These are phyloP conservation scores for Coffea humblotiana DNA, from an alignment of 305 asterid genomes.

Conservation along the genomic window DNA sequence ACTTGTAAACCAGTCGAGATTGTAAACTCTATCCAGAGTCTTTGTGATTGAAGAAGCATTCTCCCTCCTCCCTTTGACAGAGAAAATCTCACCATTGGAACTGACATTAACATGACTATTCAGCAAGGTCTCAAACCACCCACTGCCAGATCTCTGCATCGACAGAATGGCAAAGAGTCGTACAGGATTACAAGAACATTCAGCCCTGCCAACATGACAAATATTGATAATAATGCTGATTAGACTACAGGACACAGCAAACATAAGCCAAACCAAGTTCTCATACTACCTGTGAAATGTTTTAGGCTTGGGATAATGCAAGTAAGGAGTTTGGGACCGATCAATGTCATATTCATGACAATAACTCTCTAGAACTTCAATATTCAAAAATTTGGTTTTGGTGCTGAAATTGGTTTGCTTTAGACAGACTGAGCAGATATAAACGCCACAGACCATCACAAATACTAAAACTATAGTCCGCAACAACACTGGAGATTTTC, in stretches of 20 bases:
- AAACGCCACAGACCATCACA: constrained; percentile 64
- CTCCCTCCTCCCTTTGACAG: constrained; percentile 60
- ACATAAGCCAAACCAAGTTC: constrained; percentile 5
- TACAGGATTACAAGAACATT: constrained; percentile 81
- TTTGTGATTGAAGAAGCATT: constrained; percentile 57
- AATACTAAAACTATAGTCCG: constrained; percentile 65
- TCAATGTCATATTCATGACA: constrained; percentile 37
- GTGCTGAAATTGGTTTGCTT: constrained; percentile 52
- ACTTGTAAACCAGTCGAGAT: constrained; percentile 72
- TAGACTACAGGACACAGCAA: not conserved
- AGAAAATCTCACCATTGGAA: constrained; percentile 90
- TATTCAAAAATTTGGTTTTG: constrained; percentile 30
- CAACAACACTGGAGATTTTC: constrained; percentile 61
- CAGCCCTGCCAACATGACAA: constrained; percentile 44
- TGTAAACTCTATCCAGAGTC: constrained; percentile 75
- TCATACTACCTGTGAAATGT: constrained; percentile 62
- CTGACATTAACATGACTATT: constrained; percentile 83
- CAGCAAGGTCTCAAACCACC: constrained; percentile 91
- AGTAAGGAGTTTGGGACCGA: constrained; percentile 52
- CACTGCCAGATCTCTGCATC: constrained; percentile 93
- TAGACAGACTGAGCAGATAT: constrained; percentile 74
- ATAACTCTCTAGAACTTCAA: constrained; percentile 38
- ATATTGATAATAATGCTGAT: not conserved
- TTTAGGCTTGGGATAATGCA: constrained; percentile 78
- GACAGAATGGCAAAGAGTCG: constrained; percentile 73